Conservation (phyloP, 139 green algal species). For the Chlamydomonas eustigma region DNA sequence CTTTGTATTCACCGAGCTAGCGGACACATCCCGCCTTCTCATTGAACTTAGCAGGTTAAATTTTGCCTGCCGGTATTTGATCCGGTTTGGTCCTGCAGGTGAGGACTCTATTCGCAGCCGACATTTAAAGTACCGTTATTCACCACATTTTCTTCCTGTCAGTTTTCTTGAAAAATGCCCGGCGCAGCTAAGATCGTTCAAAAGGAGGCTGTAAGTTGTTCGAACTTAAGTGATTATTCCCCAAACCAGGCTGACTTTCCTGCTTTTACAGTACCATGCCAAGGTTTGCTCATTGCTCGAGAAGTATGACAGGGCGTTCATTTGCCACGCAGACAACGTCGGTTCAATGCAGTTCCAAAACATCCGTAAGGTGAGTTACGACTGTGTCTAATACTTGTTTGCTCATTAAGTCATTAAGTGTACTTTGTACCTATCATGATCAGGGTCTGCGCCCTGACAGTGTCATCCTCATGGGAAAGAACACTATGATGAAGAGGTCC, state of each 20-base stretch:
- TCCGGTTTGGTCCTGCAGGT: slow-evolving; percentile 69
- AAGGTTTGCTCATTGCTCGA: slow-evolving; percentile 77
- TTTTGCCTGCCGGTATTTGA: slow-evolving; percentile 63
- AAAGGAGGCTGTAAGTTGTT: slow-evolving; percentile 70
- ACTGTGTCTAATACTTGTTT: too few relatives aligned
- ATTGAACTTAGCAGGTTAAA: slow-evolving; percentile 64
- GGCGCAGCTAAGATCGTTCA: slow-evolving; percentile 57
- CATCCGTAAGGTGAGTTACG: slow-evolving; percentile 87
- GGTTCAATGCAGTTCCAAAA: slow-evolving; percentile 97
- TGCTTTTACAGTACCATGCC: slow-evolving; percentile 72
- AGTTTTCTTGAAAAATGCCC: slow-evolving; percentile 53
- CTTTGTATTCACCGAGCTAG: too few relatives aligned
- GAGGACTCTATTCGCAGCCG: slow-evolving; percentile 3
- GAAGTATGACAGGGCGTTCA: slow-evolving; percentile 82
- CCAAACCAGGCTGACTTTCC: background rate
- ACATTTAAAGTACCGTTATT: background rate
- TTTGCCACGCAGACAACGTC: slow-evolving; percentile 98
- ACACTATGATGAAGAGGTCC: slow-evolving; percentile 98
- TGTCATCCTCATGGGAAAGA: slow-evolving; percentile 99
- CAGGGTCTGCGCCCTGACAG: slow-evolving; percentile 68
- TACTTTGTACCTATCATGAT: background rate
- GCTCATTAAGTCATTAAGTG: too few relatives aligned
- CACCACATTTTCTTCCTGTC: background rate
- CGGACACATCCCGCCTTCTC: too few relatives aligned
- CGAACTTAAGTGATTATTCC: background rate